Evolutionary conservation across 2,329 filamentous ascomycete species (phyloP).

Genomic region (Penicillium sp.): DNA sequence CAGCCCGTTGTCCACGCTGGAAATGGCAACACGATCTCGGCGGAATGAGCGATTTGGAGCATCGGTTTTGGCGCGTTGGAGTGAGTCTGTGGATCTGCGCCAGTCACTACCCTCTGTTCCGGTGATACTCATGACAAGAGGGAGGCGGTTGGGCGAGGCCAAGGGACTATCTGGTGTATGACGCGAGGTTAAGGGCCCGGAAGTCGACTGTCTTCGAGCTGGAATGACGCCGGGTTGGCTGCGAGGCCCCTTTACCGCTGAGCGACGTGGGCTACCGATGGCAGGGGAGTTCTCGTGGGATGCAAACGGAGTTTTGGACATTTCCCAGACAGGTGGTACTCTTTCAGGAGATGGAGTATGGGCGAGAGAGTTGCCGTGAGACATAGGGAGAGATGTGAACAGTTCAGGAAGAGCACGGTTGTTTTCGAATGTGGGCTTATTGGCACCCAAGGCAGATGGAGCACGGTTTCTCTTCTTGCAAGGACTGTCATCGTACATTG

Average conservation of each 20-base stretch:
- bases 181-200: constrained; percentile 11
- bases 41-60: constrained; percentile 16
- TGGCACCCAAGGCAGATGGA: constrained; percentile 14
- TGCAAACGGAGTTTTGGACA: constrained; percentile 25
- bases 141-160: constrained; percentile 14
- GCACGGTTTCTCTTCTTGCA: constrained; percentile 29
- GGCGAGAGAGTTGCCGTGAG: constrained; percentile 20
- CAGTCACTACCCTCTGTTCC: constrained; percentile 27
- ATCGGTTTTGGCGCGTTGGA: constrained; percentile 28
- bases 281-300: constrained; percentile 25
- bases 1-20: constrained; percentile 7
- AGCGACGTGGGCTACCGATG: constrained; percentile 34
- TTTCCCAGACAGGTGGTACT: constrained; percentile 27
- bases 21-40: constrained; percentile 11
- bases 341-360: constrained; percentile 36
- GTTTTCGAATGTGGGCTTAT: constrained; percentile 20
- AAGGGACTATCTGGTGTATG: not conserved
- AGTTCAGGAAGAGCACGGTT: constrained; percentile 27
- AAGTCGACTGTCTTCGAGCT: constrained; percentile 23
- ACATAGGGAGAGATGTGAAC: constrained; percentile 27
- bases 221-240: constrained; percentile 27
- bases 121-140: constrained; percentile 19
- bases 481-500: constrained; percentile 19
- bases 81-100: constrained; percentile 31
- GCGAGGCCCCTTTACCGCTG: constrained; percentile 37